These are phyloP conservation scores for Sisymbrium altissimum DNA, from an alignment of 345 rosid species.

Conservation along the genomic window DNA sequence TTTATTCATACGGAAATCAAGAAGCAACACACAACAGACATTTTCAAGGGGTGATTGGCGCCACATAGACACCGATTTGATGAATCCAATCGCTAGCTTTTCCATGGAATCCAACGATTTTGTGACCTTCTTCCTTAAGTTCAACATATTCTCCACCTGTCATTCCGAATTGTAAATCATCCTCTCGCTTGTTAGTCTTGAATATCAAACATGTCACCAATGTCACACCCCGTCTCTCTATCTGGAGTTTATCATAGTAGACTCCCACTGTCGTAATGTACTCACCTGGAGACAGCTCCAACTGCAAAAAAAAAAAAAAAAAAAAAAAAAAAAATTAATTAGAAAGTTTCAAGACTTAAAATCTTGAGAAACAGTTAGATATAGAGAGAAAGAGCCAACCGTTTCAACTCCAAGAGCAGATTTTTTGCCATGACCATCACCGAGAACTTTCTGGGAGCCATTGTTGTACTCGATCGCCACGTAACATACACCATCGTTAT, in stretches of 20 bases:
- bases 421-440: background rate
- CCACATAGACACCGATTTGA: background rate
- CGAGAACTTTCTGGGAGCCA: background rate
- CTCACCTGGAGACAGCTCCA: background rate
- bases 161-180: background rate
- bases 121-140: background rate
- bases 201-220: background rate
- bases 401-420: no score
- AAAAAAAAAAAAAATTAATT: background rate
- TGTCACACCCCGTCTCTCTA: background rate
- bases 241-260: no score
- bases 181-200: constrained; percentile 9
- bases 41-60: constrained; percentile 4
- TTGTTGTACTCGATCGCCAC: constrained; percentile 8
- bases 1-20: background rate
- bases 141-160: no score
- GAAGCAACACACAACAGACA: background rate
- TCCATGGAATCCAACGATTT: no score
- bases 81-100: background rate
- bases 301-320: background rate
- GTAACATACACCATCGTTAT: background rate
- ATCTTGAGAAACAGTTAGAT: background rate
- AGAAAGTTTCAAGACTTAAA: background rate
- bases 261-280: no score
- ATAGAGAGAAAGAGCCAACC: background rate